A percentile compares a stretch with the other conserved stretches of the same genome.
Conservation (phyloP, 768 basidiomycete genomes). For the Russula emetica region DNA sequence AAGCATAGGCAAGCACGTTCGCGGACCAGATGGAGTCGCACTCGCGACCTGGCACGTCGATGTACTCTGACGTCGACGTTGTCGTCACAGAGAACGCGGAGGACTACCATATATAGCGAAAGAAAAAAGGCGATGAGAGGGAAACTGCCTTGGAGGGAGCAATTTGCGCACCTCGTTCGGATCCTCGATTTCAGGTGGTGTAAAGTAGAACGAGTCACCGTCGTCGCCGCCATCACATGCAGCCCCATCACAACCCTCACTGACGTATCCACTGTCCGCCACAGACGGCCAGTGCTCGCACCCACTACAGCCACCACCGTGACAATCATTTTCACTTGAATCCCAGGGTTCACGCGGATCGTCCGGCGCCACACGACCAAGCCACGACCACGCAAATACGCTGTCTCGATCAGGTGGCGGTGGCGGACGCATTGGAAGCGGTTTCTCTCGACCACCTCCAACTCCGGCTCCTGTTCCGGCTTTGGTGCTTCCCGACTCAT, state of each 20-base stretch:
- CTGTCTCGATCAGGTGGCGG: slow-evolving; percentile 26
- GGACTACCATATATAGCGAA: slow-evolving; percentile 25
- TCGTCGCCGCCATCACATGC: slow-evolving; percentile 11
- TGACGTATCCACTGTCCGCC: slow-evolving; percentile 12
- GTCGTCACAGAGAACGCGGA: slow-evolving; percentile 38
- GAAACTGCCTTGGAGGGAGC: neutral
- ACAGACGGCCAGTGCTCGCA: slow-evolving; percentile 10
- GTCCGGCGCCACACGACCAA: slow-evolving; percentile 19
- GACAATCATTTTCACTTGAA: neutral
- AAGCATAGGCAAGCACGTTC: slow-evolving; percentile 24
- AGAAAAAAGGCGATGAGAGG: neutral
- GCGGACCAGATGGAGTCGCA: slow-evolving; percentile 23
- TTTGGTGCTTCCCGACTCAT: neutral
- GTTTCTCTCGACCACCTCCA: slow-evolving; percentile 14
- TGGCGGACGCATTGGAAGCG: slow-evolving; percentile 20
- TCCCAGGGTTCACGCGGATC: slow-evolving; percentile 21
- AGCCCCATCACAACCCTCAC: slow-evolving; percentile 12
- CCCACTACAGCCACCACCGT: neutral
- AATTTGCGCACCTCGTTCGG: slow-evolving; percentile 23
- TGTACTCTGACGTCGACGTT: slow-evolving; percentile 37
- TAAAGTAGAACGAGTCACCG: slow-evolving; percentile 20
- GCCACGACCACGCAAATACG: slow-evolving; percentile 27
- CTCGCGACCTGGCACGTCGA: slow-evolving; percentile 32
- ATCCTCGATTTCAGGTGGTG: slow-evolving; percentile 16
- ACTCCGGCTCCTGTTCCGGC: neutral